Evolutionary conservation across 495 filamentous ascomycete genomes (phyloP), one percentile per base, ranked within the genome.

Genomic region (Neurospora sp.): DNA sequence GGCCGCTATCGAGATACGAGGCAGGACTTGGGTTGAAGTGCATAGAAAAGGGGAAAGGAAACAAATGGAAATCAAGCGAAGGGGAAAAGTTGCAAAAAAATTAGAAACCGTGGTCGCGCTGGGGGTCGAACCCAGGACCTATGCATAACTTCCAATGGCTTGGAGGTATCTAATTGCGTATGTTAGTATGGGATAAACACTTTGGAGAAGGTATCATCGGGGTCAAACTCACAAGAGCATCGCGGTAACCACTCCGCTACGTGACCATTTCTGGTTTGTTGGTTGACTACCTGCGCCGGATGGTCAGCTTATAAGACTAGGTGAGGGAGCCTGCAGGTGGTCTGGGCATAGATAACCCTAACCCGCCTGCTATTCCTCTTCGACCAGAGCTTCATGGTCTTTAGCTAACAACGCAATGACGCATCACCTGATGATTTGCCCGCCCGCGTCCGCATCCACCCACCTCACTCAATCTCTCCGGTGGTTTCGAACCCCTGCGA

Each of bases 141-240:
- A 62, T 66, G 54, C 54, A 66, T 66, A 66, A 66, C 54, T 66
- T 66, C 54, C 54, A 40, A 34, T 17, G 21, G 24, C 43, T 28
- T 48, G 70, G 43, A 71, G 39, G 70, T 43, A 71, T 48, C 39
- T 31, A 71, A 31, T 40, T 36, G 39, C 70, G 40, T 71, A 42
- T 71, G 48, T 48, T 42, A 71, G 40, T 71, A 71, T 71, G 70
- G 24, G 28, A 71, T 13, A 66, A 66, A 66, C 54, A 66, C 54
- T 36, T 71, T 43, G 28, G 28, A n/a, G 34, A n/a, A 70, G 28
- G 69, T 70, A 59, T 28, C 48, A 28, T 59, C 24, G 2, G 21
- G 69, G 69, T 70, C 36, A 40, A 21, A 66, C 54, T 66, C 28
- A 66, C 54, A 66, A 66, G 54, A 66, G 54, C 54, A 66, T 66